Conservation (phyloP, 73 alveolate species). For the Blepharisma japonicum region DNA sequence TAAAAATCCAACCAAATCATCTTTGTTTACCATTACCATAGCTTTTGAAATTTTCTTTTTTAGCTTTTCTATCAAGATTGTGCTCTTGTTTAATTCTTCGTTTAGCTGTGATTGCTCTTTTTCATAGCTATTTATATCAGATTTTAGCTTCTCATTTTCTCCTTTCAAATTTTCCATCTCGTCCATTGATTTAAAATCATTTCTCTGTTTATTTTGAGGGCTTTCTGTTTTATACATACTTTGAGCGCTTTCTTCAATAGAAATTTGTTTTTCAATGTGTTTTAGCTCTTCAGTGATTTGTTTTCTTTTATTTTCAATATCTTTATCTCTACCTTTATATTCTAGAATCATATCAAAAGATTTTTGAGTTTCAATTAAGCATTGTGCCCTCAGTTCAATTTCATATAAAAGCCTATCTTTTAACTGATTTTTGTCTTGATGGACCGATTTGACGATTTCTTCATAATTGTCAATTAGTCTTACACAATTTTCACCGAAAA, state of each 20-base stretch:
- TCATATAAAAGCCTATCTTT: not conserved
- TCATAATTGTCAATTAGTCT: not conserved
- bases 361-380: no score
- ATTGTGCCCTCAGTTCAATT: no score
- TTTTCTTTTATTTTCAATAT: no score
- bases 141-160: not conserved
- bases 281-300: no score
- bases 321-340: no score
- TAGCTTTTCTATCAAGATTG: not conserved
- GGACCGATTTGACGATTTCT: not conserved
- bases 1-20: constrained; percentile 17
- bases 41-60: not conserved
- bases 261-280: no score
- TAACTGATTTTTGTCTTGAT: not conserved
- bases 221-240: no score
- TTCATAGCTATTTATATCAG: not conserved
- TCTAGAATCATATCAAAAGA: no score
- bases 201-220: no score
- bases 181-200: not conserved
- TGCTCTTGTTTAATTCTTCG: not conserved
- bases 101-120: not conserved
- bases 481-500: not conserved
- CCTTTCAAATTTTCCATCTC: not conserved
- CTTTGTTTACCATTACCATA: not conserved
- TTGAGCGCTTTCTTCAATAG: no score